Evolutionary conservation across 139 green algal species (phyloP), one percentile per base, ranked within the genome.

Genomic region (Chlamydomonas sphaeroides): DNA sequence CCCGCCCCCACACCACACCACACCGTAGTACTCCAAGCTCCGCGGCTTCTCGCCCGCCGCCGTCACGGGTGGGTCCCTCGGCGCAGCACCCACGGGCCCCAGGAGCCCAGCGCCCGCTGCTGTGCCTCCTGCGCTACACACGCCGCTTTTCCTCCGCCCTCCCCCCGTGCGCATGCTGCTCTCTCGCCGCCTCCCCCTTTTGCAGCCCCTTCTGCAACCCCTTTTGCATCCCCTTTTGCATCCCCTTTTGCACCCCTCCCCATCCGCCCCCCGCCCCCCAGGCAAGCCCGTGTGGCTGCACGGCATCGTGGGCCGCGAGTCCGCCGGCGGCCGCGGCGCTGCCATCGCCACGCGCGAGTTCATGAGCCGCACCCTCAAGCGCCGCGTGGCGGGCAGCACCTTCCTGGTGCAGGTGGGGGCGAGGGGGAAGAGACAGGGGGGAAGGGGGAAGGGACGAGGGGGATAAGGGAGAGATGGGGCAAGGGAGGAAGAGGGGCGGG

Each of bases 1-100:
- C n/a, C n/a, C n/a, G n/a, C n/a, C n/a, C n/a, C n/a, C n/a, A n/a
- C n/a, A n/a, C n/a, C n/a, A n/a, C n/a, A n/a, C n/a, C n/a, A n/a
- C n/a, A n/a, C n/a, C n/a, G n/a, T n/a, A n/a, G 49, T 96, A 93
- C 86, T 91, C 83, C 65, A 95, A 95, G 49, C 94, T 94, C 62
- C 83, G 86, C 41, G 93, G 95, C 53, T 97, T 92, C 87, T 91
- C 90, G 26, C 95, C 95, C 3, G 94, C 89, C 6, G 91, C 95
- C 8, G 94, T 98, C 35, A 97, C 94, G 95, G 87, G 84, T 91
- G 79, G 23, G 80, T 25, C 20, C 56, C 25, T 8, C 7, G 32
- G 53, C 45, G 45, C 45, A 14, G 10, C 10, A 14, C 45, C 10
- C 45, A 8, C 14, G 45, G 45, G 45, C 14, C 10, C 45, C 45